Evolutionary conservation across 2,329 filamentous ascomycete genomes (phyloP).

Genomic region (Penicillium brevicompactum): DNA sequence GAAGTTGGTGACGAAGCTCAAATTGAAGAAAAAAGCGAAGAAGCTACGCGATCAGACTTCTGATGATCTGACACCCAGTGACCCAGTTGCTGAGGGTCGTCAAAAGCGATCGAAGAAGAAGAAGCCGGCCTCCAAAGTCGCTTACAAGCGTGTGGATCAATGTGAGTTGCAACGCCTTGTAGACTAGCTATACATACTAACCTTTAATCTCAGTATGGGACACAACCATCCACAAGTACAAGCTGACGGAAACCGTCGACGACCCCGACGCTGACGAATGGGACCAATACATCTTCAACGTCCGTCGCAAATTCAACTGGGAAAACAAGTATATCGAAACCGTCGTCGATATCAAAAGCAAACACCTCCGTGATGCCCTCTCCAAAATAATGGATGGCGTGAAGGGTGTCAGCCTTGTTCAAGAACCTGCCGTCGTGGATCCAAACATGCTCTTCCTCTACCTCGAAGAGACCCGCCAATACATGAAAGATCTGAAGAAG

Average conservation of each 20-base stretch:
- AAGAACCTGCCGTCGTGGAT: slow-evolving; percentile 73
- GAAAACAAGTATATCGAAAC: slow-evolving; percentile 78
- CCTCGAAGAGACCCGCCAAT: slow-evolving; percentile 71
- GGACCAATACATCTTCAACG: slow-evolving; percentile 79
- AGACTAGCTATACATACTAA: slow-evolving; percentile 7
- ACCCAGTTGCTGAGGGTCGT: slow-evolving; percentile 22
- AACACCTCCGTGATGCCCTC: slow-evolving; percentile 70
- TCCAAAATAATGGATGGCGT: slow-evolving; percentile 73
- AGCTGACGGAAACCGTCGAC: slow-evolving; percentile 66
- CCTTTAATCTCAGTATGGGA: slow-evolving; percentile 46
- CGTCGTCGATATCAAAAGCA: slow-evolving; percentile 82
- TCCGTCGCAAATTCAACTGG: slow-evolving; percentile 79
- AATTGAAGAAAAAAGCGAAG: slow-evolving; percentile 38
- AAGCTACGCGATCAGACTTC: slow-evolving; percentile 29
- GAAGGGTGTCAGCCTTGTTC: slow-evolving; percentile 77
- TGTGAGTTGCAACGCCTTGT: slow-evolving; percentile 31
- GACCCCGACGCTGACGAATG: slow-evolving; percentile 68
- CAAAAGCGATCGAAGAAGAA: slow-evolving; percentile 42
- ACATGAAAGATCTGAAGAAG: slow-evolving; percentile 66
- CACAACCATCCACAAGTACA: slow-evolving; percentile 64
- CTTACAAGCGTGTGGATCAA: slow-evolving; percentile 71
- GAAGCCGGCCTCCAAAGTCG: slow-evolving; percentile 57
- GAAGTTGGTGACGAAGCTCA: slow-evolving; percentile 34
- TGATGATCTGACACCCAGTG: slow-evolving; percentile 33
- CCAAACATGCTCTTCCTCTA: slow-evolving; percentile 75